Evolutionary conservation across 257 asterid genomes (phyloP).

Genomic region (Nicotiana undulata): DNA sequence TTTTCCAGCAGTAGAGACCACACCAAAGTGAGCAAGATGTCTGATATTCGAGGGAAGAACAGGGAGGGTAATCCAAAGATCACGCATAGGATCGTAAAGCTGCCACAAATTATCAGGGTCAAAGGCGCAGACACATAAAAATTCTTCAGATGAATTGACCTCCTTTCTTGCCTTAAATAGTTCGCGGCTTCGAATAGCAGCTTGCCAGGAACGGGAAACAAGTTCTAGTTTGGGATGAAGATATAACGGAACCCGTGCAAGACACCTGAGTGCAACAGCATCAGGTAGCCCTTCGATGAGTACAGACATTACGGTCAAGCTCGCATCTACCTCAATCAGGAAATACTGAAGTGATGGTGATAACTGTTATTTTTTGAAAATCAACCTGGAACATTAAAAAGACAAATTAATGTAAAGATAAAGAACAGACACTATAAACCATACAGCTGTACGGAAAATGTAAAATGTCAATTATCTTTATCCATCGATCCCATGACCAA

Average conservation of each 20-base stretch:
- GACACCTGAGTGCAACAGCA: conserved; percentile 87
- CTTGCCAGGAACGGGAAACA: conserved; percentile 88
- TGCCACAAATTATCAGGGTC: conserved; percentile 98
- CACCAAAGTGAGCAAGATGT: conserved; percentile 92
- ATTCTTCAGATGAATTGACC: conserved; percentile 68
- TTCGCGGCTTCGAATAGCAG: conserved; percentile 60
- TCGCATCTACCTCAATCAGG: conserved; percentile 14
- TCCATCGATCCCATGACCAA: not conserved
- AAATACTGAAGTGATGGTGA: not conserved
- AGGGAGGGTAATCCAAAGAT: conserved; percentile 93
- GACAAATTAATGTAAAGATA: not conserved
- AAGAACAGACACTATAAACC: not conserved
- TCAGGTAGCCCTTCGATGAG: conserved; percentile 99
- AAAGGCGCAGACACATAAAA: conserved; percentile 74
- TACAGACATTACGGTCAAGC: conserved; percentile 54
- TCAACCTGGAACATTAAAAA: not conserved
- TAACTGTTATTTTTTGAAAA: conserved; percentile 14
- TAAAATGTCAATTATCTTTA: not conserved
- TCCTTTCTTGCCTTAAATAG: conserved; percentile 85
- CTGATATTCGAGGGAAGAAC: conserved; percentile 74
- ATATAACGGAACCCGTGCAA: conserved; percentile 85
- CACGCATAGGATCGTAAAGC: conserved; percentile 70
- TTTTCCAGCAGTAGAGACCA: conserved; percentile 79
- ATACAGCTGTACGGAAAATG: not conserved
- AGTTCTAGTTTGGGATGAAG: conserved; percentile 72